phyloP scores from a whole-genome alignment of 2,329 filamentous ascomycete species.

The Ophiostoma australiae region DNA sequence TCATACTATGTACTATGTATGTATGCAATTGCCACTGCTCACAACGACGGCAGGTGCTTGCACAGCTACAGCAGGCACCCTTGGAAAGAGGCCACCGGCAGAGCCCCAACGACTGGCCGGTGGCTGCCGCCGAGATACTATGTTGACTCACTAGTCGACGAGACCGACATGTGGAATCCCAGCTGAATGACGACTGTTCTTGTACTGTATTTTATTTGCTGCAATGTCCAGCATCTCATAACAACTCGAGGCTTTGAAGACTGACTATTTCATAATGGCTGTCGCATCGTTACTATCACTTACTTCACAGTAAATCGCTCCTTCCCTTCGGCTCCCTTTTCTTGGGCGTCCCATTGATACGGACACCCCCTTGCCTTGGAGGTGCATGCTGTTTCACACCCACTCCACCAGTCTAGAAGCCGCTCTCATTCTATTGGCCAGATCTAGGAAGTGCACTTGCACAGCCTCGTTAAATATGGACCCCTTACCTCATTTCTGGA shows the following conservation, averaged over 20 bases:
- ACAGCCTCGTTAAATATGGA: background rate
- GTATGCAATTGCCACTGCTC: background rate
- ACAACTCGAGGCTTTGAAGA: background rate
- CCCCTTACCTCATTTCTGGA: background rate
- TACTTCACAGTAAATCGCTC: background rate
- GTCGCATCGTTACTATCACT: background rate
- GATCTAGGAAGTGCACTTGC: background rate
- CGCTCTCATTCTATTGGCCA: background rate
- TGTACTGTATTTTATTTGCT: background rate
- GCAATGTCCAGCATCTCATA: background rate
- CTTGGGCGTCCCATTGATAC: background rate
- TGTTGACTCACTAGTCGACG: background rate
- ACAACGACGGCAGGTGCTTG: background rate
- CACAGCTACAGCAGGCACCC: background rate
- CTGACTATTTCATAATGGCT: background rate
- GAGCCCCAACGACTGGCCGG: slow-evolving; percentile 4
- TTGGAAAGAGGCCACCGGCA: background rate
- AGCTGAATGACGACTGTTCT: background rate
- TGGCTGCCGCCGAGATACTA: background rate
- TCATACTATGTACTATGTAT: no score
- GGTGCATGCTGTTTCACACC: background rate
- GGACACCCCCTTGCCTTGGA: background rate
- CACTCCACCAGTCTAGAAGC: background rate
- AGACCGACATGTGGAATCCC: background rate
- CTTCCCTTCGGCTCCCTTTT: background rate